Evolutionary conservation across 345 rosid species (phyloP).

Genomic region (Eucalyptus tenuipes): DNA sequence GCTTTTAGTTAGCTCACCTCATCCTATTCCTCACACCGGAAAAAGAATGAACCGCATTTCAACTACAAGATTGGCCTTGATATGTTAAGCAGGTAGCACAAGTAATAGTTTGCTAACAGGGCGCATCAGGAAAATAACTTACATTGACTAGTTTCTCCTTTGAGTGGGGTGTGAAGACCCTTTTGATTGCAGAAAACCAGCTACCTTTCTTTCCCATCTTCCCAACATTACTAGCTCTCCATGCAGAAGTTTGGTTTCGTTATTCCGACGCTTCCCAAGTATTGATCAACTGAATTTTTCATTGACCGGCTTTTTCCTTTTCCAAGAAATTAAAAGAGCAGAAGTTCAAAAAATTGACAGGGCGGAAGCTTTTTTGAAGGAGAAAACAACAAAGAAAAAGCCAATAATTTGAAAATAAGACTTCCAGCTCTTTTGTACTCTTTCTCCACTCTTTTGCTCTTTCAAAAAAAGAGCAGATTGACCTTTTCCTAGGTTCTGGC

Average conservation of each 20-base stretch:
- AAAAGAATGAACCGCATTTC: neutral
- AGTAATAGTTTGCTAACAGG: neutral
- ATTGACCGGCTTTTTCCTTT: neutral
- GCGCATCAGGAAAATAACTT: slow-evolving; percentile 3
- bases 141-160: slow-evolving; percentile 67
- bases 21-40: neutral
- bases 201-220: slow-evolving; percentile 91
- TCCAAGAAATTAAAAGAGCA: neutral
- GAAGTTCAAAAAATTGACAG: neutral
- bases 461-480: neutral
- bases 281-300: neutral
- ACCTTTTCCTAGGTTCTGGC: neutral
- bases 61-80: neutral
- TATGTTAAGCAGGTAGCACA: neutral
- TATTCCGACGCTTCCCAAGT: neutral
- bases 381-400: neutral
- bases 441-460: neutral
- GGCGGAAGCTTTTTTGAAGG: neutral
- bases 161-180: slow-evolving; percentile 54
- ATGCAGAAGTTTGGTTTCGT: neutral
- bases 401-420: neutral
- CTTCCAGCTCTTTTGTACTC: neutral
- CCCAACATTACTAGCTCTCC: slow-evolving; percentile 45
- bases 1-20: neutral
- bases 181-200: slow-evolving; percentile 95